Base-by-base conservation (phyloP, 169 alveolate species). In the Cryptosporidium sp. region DNA sequence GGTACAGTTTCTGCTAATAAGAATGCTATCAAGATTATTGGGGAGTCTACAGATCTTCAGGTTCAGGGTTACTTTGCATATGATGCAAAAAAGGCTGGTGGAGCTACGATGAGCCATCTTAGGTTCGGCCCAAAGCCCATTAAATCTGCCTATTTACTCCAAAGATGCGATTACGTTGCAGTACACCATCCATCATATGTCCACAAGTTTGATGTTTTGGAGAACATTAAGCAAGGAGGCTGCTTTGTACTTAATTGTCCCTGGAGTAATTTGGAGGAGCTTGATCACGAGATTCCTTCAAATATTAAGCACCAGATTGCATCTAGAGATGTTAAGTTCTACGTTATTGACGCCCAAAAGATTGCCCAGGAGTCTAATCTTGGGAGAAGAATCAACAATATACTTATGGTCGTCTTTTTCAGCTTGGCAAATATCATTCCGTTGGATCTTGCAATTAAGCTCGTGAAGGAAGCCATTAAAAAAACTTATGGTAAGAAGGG, bases 1-100 rank as follows among this genome's bases (percentile, higher is more conserved):
- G 94, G 94, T 4, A 92, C 94, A 3, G 94, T 92, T 29, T 92
- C 93, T 61, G 94, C 94, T 4, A 92, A 92, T 84, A 92, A 92
- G 84, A 92, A 92, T 85, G 93, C 94, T 68, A 92, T 92, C 85
- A 92, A 92, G 91, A 87, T 92, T 71, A 92, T 92, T 48, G 94
- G 92, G 0, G 91, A 87, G 84, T 74, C 91, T 69, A 92, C 94
- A 18, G 91, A 86, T 62, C 84, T 92, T 62, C 70, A 86, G 69
- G 94, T 89, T 4, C 94, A 92, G 89, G 94, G 93, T 16, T 92
- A 92, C 89, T 92, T 92, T 85, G 93, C 93, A 23, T 92, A 92
- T 58, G 94, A 91, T 41, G 93, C 94, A 18, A 84, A 87, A 85
- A 92, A 92, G 73, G 86, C 93, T 39, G 94, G 94, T 41, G 94